Conservation (phyloP, 2,329 filamentous ascomycete species). For the Monosporascus sp. region DNA sequence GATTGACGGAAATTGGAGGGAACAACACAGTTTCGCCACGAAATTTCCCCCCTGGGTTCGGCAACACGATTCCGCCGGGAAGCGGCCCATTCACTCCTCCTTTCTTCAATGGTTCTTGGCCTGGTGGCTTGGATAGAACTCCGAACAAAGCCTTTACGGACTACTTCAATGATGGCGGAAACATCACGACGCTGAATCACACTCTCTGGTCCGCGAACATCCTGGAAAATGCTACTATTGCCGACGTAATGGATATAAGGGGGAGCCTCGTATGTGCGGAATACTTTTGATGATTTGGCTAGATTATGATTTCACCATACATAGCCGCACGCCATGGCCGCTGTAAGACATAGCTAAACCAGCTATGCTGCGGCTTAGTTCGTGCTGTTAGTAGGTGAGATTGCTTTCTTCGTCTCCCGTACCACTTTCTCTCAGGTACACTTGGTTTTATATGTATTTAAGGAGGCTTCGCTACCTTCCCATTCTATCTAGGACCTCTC, state of each 20-base stretch:
- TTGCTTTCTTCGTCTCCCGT: too few relatives aligned
- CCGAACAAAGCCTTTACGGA: slow-evolving; percentile 13
- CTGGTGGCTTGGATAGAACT: slow-evolving; percentile 2
- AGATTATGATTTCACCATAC: too few relatives aligned
- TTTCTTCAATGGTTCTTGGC: slow-evolving; percentile 4
- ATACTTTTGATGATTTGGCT: slow-evolving; percentile 5
- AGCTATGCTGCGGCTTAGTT: too few relatives aligned
- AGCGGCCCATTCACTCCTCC: slow-evolving; percentile 1
- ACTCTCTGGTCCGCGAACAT: slow-evolving; percentile 19
- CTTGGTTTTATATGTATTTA: too few relatives aligned
- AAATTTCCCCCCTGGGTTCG: slow-evolving; percentile 5
- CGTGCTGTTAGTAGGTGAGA: too few relatives aligned
- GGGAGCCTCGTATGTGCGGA: slow-evolving; percentile 16
- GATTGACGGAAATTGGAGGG: slow-evolving; percentile 16
- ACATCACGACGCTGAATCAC: slow-evolving; percentile 20
- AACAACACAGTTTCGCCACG: slow-evolving; percentile 11
- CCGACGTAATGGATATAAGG: slow-evolving; percentile 19
- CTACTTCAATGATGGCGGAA: slow-evolving; percentile 21
- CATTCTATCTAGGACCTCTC: too few relatives aligned
- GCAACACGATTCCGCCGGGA: slow-evolving; percentile 6
- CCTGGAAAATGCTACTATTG: slow-evolving; percentile 20
- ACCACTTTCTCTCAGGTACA: too few relatives aligned
- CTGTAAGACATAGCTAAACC: too few relatives aligned
- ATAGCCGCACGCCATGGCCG: too few relatives aligned
- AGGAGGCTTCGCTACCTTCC: too few relatives aligned